Evolutionary conservation across 1,284 basidiomycete species (phyloP).

Genomic region (Tranzscheliella williamsii): DNA sequence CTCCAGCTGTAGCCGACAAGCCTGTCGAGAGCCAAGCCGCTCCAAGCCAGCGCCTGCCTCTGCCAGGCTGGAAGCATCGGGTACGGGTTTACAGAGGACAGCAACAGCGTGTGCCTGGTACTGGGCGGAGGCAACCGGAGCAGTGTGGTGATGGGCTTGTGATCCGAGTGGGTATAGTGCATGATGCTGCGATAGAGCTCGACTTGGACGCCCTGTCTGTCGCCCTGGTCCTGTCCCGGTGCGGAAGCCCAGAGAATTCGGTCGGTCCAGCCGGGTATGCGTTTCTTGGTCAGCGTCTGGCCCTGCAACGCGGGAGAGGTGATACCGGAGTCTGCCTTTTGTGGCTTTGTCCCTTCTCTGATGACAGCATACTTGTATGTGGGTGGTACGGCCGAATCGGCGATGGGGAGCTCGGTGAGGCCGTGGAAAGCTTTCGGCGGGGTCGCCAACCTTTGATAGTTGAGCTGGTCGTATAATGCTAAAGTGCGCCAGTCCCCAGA

Average conservation of each 20-base stretch:
- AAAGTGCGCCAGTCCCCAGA: constrained; percentile 45
- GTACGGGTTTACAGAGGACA: constrained; percentile 64
- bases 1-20: constrained; percentile 76
- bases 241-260: constrained; percentile 76
- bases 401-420: constrained; percentile 45
- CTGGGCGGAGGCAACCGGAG: constrained; percentile 56
- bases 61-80: constrained; percentile 9
- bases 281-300: constrained; percentile 67
- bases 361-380: constrained; percentile 58
- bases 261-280: constrained; percentile 92
- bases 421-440: constrained; percentile 50
- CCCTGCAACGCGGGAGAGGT: constrained; percentile 23
- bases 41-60: constrained; percentile 48
- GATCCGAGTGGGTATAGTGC: constrained; percentile 58
- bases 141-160: constrained; percentile 60
- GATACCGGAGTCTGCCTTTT: constrained; percentile 27
- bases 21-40: constrained; percentile 72
- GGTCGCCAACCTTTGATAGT: constrained; percentile 19
- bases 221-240: constrained; percentile 12
- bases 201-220: constrained; percentile 36
- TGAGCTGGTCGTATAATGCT: constrained; percentile 52
- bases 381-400: constrained; percentile 36
- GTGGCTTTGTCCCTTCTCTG: constrained; percentile 16
- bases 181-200: constrained; percentile 59
- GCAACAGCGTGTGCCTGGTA: constrained; percentile 5